phyloP scores from a whole-genome alignment of 1,284 basidiomycete genomes.

The Coniferiporia weirii region DNA sequence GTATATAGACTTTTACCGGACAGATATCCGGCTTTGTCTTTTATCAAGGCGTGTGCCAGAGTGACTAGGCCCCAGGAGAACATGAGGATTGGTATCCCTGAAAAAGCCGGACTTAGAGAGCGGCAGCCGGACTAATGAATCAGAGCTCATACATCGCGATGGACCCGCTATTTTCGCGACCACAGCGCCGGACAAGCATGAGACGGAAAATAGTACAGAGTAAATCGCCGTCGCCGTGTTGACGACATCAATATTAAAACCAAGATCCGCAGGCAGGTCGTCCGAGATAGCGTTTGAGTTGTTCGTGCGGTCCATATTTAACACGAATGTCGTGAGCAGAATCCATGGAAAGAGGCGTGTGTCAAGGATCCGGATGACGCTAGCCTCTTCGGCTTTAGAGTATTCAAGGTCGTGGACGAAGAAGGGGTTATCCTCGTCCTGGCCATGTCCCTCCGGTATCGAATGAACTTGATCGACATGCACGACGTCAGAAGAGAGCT shows the following conservation, averaged over 20 bases:
- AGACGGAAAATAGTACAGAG: conserved; percentile 30
- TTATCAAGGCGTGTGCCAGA: conserved; percentile 32
- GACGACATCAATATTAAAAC: conserved; percentile 35
- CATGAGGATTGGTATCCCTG: conserved; percentile 37
- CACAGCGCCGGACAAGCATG: conserved; percentile 32
- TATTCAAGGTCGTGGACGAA: conserved; percentile 30
- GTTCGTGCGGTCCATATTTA: conserved; percentile 39
- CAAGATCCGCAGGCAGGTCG: conserved; percentile 32
- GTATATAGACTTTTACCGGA: conserved; percentile 22
- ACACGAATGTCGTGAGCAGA: conserved; percentile 36
- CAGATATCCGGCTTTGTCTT: conserved; percentile 32
- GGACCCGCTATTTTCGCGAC: conserved; percentile 35
- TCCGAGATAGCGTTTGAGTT: conserved; percentile 37
- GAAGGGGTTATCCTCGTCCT: conserved; percentile 20
- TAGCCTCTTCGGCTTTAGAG: conserved; percentile 29
- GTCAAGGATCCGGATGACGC: conserved; percentile 32
- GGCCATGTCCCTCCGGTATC: background rate
- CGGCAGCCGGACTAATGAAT: background rate
- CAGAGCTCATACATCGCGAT: conserved; percentile 28
- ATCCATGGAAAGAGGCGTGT: conserved; percentile 33
- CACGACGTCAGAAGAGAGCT: too few relatives aligned
- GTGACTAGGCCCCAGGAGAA: conserved; percentile 36
- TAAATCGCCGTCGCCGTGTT: conserved; percentile 34
- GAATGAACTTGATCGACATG: background rate
- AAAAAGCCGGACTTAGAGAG: background rate